Evolutionary conservation across 2,329 filamentous ascomycete species (phyloP), one percentile per base, ranked within the genome.

Genomic region (Aspergillus japonicus): DNA sequence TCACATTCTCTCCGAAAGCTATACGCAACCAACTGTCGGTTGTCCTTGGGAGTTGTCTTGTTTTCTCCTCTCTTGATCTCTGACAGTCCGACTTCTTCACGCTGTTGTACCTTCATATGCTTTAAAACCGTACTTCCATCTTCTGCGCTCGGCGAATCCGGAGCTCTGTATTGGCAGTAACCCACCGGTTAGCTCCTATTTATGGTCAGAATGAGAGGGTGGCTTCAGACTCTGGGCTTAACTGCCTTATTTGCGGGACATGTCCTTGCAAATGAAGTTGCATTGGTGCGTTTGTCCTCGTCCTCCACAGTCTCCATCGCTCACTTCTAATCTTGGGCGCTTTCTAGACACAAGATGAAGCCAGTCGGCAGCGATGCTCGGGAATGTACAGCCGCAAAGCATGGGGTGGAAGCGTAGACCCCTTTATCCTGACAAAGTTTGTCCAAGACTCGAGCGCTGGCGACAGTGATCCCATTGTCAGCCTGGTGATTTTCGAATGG

Each of bases 401-500:
- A 54, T 98, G 94, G 94, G 92, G 92, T 68, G 94, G 94, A 60
- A 85, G 87, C 39, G 85, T 92, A 61, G 91, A 97, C 68, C 94
- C 94, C 21, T 96, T 92, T 79, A 96, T 98, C 74, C 83, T 89
- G 67, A 84, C 92, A 74, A 92, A 91, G 72, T 96, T 96, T 71
- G 78, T 89, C 47, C 83, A 85, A 64, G 83, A 78, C 71, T 82
- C 78, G 74, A 75, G 85, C 69, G 79, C 84, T 59, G 83, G 84
- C 33, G 82, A 87, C 58, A 80, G 83, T 50, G 89, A 96, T 73
- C 89, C 90, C 5, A 81, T 91, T 48, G 89, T 92, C 65, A 96
- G 92, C 75, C 78, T 97, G 68, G 83, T 96, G 55, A 89, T 99
- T 64, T 99, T 96, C 75, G 94, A 99, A 78, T 99, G 93, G 91